A percentile compares a stretch with the other conserved stretches of the same genome.
phyloP scores from a whole-genome alignment of 805 yeast genomes.

The Sugiyamaella americana region DNA sequence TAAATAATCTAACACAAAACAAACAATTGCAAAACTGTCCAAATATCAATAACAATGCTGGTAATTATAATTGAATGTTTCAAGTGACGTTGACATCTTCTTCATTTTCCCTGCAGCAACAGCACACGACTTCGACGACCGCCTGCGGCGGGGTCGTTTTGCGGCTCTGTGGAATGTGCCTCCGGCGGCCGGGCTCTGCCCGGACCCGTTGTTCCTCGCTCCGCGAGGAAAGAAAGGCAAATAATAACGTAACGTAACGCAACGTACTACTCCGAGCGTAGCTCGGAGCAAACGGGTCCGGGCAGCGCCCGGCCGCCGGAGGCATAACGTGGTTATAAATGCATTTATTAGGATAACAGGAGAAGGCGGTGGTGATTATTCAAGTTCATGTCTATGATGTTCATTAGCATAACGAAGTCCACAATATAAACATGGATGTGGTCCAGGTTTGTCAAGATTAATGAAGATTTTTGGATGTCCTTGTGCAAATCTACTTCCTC shows the following conservation, averaged over 20 bases:
- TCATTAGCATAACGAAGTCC: constrained; percentile 48
- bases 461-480: constrained; percentile 84
- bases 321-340: no score
- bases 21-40: no score
- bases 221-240: neutral
- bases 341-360: no score
- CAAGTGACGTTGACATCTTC: no score
- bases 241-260: no score
- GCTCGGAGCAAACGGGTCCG: neutral
- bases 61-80: no score
- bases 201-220: neutral
- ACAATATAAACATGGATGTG: constrained; percentile 75
- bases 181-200: constrained; percentile 1
- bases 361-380: constrained; percentile 5
- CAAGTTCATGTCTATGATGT: constrained; percentile 17
- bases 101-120: no score
- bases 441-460: constrained; percentile 69
- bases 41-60: no score
- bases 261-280: neutral
- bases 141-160: no score
- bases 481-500: constrained; percentile 51
- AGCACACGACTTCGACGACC: no score
- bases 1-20: no score
- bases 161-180: no score
- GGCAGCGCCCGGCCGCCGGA: neutral